phyloP scores from a whole-genome alignment of 257 asterid genomes.

The Solanum arcanum region DNA sequence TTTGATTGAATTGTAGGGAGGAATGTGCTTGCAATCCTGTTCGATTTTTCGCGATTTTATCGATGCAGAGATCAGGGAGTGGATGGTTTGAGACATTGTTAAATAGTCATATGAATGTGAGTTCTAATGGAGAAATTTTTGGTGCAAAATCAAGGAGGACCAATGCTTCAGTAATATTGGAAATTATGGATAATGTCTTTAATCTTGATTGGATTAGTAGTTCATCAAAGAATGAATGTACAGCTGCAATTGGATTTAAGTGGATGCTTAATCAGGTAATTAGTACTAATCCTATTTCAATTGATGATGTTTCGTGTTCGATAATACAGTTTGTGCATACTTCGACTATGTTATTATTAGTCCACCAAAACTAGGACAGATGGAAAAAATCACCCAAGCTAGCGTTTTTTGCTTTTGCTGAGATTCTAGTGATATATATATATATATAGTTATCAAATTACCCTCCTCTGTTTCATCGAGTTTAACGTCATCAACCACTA shows the following conservation, averaged over 20 bases:
- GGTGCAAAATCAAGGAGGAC: constrained; percentile 38
- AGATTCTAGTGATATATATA: too few relatives aligned
- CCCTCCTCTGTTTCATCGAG: neutral
- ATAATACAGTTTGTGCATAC: neutral
- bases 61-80: constrained; percentile 91
- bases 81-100: constrained; percentile 90
- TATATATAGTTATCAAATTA: too few relatives aligned
- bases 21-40: constrained; percentile 87
- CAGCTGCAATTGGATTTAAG: constrained; percentile 82
- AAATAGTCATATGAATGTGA: constrained; percentile 60
- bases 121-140: constrained; percentile 78
- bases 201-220: constrained; percentile 67
- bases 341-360: neutral
- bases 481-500: neutral
- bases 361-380: neutral
- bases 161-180: constrained; percentile 31
- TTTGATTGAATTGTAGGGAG: constrained; percentile 27
- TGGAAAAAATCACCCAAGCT: neutral
- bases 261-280: constrained; percentile 95
- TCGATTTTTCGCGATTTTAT: constrained; percentile 46
- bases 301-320: neutral
- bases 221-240: constrained; percentile 74
- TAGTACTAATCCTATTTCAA: neutral
- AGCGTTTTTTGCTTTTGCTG: too few relatives aligned
- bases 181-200: constrained; percentile 42